Percentiles rank a stretch among this genome's conserved stretches.
Evolutionary conservation across 2,329 filamentous ascomycete genomes (phyloP).

Genomic region (Penicillium sumatraense): DNA sequence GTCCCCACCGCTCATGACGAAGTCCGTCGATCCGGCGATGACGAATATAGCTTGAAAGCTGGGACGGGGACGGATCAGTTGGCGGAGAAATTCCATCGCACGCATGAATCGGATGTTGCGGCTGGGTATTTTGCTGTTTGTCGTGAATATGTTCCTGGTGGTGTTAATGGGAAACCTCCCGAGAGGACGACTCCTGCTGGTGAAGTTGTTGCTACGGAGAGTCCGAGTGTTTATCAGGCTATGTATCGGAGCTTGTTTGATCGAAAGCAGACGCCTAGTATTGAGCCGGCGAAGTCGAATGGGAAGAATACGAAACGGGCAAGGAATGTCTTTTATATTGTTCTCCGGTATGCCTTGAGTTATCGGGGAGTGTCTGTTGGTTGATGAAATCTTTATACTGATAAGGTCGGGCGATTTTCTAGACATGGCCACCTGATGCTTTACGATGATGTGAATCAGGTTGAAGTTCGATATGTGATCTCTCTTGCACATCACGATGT

Average conservation of each 20-base stretch:
- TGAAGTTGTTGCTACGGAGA: constrained; percentile 75
- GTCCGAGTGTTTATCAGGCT: constrained; percentile 93
- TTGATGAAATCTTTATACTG: constrained; percentile 7
- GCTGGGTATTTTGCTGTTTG: constrained; percentile 96
- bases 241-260: constrained; percentile 98
- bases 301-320: constrained; percentile 62
- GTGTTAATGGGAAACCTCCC: constrained; percentile 89
- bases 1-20: constrained; percentile 43
- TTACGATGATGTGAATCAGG: constrained; percentile 92
- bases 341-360: constrained; percentile 68
- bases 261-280: constrained; percentile 65
- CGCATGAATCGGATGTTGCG: constrained; percentile 75
- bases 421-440: constrained; percentile 96
- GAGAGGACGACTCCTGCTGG: constrained; percentile 82
- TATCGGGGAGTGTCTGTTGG: not conserved
- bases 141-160: constrained; percentile 87
- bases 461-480: constrained; percentile 95
- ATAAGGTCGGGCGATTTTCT: constrained; percentile 15
- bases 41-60: constrained; percentile 66
- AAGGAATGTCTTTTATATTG: constrained; percentile 91
- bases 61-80: constrained; percentile 63
- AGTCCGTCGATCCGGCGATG: constrained; percentile 64
- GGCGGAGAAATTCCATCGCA: constrained; percentile 65
- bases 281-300: constrained; percentile 57
- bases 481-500: constrained; percentile 84